Evolutionary conservation across 2,329 filamentous ascomycete species (phyloP), one percentile per base, ranked within the genome.

Genomic region (Cadophora sp.): DNA sequence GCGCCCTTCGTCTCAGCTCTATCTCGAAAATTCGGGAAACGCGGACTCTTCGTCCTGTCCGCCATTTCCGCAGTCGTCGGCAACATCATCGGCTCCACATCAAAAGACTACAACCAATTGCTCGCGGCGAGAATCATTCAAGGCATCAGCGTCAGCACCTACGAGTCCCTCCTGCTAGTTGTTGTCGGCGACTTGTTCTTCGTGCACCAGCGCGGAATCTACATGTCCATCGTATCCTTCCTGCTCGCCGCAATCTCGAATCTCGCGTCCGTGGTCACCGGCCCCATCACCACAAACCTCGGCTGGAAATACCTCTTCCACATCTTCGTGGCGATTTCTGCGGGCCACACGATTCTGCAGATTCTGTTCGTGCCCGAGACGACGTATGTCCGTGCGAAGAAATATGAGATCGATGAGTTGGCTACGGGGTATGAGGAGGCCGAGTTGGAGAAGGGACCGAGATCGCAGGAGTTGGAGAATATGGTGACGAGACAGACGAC

Each of bases 301-400:
- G 80, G 80, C 6, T 83, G 81, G 75, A 77, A 79, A 68, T 83
- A 81, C 79, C 80, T 84, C 0, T 69, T 72, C 48, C 67, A 70
- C 56, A 69, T 71, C 24, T 65, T 66, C 3, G 46, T 71, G 27
- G 68, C 68, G 4, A 48, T 68, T 27, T 65, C 64, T 2, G 65
- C 27, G 2, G 60, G 58, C 19, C 72, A 68, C 34, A 71, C 64
- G 8, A 65, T 70, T 16, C 74, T 82, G 2, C 79, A 84, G 22
- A 75, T 83, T 64, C 77, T 86, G 56, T 82, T 85, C 65, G 83
- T 85, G 3, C 84, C 83, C 0, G 84, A 86, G 72, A 86, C 84
- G 19, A 80, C 81, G 1, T 86, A 84, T 75, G 78, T 77, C 65
- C 78, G 83, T 19, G 66, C 67, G 29, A 55, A 55, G 22, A 58